phyloP scores from a whole-genome alignment of 192 early-diverging fungal species.

The Coemansia erecta region DNA sequence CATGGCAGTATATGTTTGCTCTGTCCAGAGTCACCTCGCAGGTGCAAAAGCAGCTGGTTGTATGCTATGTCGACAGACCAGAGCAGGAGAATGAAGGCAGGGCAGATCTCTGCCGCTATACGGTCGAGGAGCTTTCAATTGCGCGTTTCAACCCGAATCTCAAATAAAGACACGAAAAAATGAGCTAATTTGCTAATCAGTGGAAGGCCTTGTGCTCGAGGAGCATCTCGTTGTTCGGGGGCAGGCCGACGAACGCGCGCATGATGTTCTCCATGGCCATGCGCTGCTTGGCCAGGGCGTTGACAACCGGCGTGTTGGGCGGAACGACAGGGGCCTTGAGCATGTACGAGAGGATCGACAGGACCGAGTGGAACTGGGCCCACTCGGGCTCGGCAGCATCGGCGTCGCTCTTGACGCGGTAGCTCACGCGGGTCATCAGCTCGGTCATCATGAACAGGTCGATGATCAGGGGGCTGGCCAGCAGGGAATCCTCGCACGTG shows the following conservation, averaged over 20 bases:
- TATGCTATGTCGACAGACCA: constrained; percentile 40
- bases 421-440: constrained; percentile 94
- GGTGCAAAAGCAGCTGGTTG: constrained; percentile 34
- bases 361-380: constrained; percentile 89
- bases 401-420: constrained; percentile 54
- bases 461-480: constrained; percentile 96
- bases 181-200: constrained; percentile 15
- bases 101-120: constrained; percentile 18
- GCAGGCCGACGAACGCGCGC: constrained; percentile 92
- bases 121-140: constrained; percentile 30
- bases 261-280: constrained; percentile 97
- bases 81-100: background rate
- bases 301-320: constrained; percentile 91
- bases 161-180: constrained; percentile 8
- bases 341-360: constrained; percentile 92
- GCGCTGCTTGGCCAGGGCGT: constrained; percentile 93
- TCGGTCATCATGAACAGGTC: constrained; percentile 94
- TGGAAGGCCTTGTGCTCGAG: constrained; percentile 83
- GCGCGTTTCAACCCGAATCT: constrained; percentile 44
- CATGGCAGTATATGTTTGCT: constrained; percentile 46
- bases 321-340: constrained; percentile 98
- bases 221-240: constrained; percentile 96
- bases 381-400: constrained; percentile 73
- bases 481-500: constrained; percentile 97
- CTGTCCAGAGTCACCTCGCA: constrained; percentile 37